A percentile compares a stretch with the other conserved stretches of the same genome.
Evolutionary conservation across 192 early-diverging fungal species (phyloP).

Genomic region (Entomortierella chlamydospora): DNA sequence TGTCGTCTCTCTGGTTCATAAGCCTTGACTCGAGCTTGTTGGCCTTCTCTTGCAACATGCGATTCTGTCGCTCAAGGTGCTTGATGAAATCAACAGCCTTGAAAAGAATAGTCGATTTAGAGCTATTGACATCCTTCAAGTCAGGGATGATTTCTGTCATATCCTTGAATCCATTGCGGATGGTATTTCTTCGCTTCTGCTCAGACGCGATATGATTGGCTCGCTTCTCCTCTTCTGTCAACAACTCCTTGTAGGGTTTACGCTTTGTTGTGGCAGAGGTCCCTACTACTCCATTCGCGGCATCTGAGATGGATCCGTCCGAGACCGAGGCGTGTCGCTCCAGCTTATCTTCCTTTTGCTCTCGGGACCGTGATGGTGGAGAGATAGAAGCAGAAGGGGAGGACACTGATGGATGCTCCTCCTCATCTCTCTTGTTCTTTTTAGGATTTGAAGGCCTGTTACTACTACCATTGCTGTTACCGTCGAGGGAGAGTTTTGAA

Average conservation of each 20-base stretch:
- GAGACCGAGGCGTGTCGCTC: constrained; percentile 24
- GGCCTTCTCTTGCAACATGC: constrained; percentile 56
- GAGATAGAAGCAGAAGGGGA: constrained; percentile 19
- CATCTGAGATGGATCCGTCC: constrained; percentile 31
- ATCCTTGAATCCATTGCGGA: constrained; percentile 88
- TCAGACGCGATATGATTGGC: constrained; percentile 82
- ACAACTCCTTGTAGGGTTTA: constrained; percentile 70
- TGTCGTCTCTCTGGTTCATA: constrained; percentile 17
- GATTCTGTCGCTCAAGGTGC: constrained; percentile 70
- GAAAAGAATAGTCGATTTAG: constrained; percentile 74
- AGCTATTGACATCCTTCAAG: constrained; percentile 74
- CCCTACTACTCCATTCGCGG: constrained; percentile 11
- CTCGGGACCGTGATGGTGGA: constrained; percentile 9
- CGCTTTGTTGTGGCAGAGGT: constrained; percentile 34
- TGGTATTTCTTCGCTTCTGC: constrained; percentile 78
- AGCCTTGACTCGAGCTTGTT: constrained; percentile 48
- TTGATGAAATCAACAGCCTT: constrained; percentile 76
- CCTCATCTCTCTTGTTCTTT: constrained; percentile 32
- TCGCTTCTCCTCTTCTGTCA: constrained; percentile 82
- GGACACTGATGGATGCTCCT: constrained; percentile 16
- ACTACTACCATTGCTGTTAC: constrained; percentile 11
- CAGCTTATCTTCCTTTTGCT: constrained; percentile 19
- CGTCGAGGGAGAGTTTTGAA: constrained; percentile 51
- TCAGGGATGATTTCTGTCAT: constrained; percentile 88
- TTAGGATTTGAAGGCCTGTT: constrained; percentile 32